phyloP scores from a whole-genome alignment of 2,329 filamentous ascomycete species.

The Didymella pinodella region DNA sequence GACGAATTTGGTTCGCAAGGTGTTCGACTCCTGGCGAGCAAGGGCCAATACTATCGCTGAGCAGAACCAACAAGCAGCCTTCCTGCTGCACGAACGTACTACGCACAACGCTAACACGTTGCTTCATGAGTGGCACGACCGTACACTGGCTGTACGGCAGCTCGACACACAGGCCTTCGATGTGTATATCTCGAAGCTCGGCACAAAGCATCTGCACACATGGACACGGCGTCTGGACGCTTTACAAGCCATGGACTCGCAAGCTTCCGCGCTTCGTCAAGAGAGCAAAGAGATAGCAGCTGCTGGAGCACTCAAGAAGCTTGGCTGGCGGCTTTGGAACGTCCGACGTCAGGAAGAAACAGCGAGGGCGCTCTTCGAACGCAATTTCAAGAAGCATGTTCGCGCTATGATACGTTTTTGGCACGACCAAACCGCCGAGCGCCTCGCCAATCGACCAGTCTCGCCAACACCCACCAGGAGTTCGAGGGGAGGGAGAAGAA shows the following conservation, averaged over 20 bases:
- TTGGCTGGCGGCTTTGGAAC: slow-evolving; percentile 67
- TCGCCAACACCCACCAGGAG: slow-evolving; percentile 31
- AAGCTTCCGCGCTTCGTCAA: slow-evolving; percentile 57
- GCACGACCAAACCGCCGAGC: slow-evolving; percentile 55
- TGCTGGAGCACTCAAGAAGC: slow-evolving; percentile 59
- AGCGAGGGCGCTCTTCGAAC: slow-evolving; percentile 60
- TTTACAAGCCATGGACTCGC: slow-evolving; percentile 46
- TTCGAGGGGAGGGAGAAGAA: slow-evolving; percentile 23
- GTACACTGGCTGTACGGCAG: slow-evolving; percentile 39
- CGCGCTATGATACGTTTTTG: slow-evolving; percentile 65
- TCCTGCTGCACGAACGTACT: slow-evolving; percentile 33
- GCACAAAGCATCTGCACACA: slow-evolving; percentile 37
- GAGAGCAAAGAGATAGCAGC: slow-evolving; percentile 59
- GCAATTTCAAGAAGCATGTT: slow-evolving; percentile 63
- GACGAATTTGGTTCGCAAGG: slow-evolving; percentile 58
- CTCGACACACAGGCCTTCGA: slow-evolving; percentile 36
- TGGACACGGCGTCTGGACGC: slow-evolving; percentile 39
- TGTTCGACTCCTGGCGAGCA: slow-evolving; percentile 51
- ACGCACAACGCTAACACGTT: slow-evolving; percentile 41
- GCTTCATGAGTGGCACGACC: slow-evolving; percentile 55
- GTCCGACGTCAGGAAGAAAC: slow-evolving; percentile 60
- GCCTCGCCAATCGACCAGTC: slow-evolving; percentile 31
- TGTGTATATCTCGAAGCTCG: slow-evolving; percentile 39
- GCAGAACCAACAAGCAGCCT: slow-evolving; percentile 45
- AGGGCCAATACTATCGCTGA: slow-evolving; percentile 29